Evolutionary conservation across 441 rosid species (phyloP), one percentile per base, ranked within the genome.

Genomic region (Adansonia rubrostipa): DNA sequence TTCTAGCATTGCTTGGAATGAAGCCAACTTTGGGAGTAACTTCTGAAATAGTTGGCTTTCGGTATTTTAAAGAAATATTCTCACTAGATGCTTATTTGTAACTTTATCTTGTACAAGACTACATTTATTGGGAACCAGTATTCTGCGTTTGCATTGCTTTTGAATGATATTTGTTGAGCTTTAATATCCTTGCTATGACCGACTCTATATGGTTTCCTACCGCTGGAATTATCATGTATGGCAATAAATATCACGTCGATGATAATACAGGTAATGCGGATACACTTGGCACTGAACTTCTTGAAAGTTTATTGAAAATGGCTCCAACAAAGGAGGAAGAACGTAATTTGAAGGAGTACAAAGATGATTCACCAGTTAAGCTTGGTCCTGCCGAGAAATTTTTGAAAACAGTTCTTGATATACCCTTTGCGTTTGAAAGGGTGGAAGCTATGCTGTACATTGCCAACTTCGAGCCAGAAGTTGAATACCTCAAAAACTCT

Each of bases 311-410:
- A 79, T 78, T 88, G 71, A 94, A 89, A 90, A 92, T 94, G 98
- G 96, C 98, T 20, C 97, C 97, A 0, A 90, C 90, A 50, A 91
- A 89, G 85, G 96, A 94, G 82, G 98, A 94, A 85, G 98, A 94
- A 78, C 87, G 90, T 1, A 96, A 88, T 45, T 80, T 96, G 71
- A 88, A 85, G 82, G 98, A 86, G 61, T 89, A 81, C 80, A 88
- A 81, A 74, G 98, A 91, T 71, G 97, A 86, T 69, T 92, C 96
- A 3, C 94, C 95, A 0, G 73, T 79, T 72, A 94, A 92, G 85
- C 93, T 92, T 50, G 85, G 90, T 33, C 88, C 90, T 64, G 93
- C 95, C 40, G 99, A 96, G 87, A 93, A 82, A 77, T 96, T 96
- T 80, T 87, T 96, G 71, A 96, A 85, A 85, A 91, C 93, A 8